Percentiles rank a stretch among this genome's conserved stretches.
phyloP scores from a whole-genome alignment of 164 flowering plant genomes.

The Kingdonia uniflora region DNA sequence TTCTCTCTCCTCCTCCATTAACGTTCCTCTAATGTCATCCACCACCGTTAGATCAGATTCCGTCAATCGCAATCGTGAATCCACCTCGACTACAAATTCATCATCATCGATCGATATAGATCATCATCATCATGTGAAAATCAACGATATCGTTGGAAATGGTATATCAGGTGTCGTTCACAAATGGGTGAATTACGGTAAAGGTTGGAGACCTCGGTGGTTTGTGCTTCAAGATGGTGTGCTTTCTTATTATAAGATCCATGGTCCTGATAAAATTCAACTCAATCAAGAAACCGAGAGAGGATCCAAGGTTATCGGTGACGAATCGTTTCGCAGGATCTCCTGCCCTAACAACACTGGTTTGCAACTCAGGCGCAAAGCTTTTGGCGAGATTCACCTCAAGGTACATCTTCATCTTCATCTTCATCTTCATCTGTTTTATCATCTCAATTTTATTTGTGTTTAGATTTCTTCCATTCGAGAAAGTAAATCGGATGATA shows the following conservation, averaged over 20 bases:
- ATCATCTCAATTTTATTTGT: too few species aligned
- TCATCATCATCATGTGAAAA: slow-evolving; percentile 35
- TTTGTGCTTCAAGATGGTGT: slow-evolving; percentile 60
- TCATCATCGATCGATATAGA: too few species aligned
- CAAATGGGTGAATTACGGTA: slow-evolving; percentile 99
- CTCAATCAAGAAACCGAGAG: slow-evolving; percentile 60
- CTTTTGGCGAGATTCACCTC: slow-evolving; percentile 62
- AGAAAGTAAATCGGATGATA: slow-evolving; percentile 57
- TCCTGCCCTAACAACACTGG: slow-evolving; percentile 17
- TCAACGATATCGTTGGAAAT: slow-evolving; percentile 63
- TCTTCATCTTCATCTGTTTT: too few species aligned
- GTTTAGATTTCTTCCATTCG: slow-evolving; percentile 51
- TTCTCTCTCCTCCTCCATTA: too few species aligned
- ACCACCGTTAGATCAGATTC: too few species aligned
- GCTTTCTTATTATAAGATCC: slow-evolving; percentile 55
- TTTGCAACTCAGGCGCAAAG: slow-evolving; percentile 29
- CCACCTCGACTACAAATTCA: too few species aligned
- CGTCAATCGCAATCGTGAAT: too few species aligned
- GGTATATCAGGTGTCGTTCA: slow-evolving; percentile 64
- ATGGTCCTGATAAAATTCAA: slow-evolving; percentile 77
- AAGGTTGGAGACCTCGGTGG: slow-evolving; percentile 94
- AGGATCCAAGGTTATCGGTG: slow-evolving; percentile 79
- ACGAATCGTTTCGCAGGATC: slow-evolving; percentile 48
- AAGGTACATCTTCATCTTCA: too few species aligned
- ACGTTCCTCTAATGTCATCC: too few species aligned